These are phyloP conservation scores for Dimargaris cristalligena DNA, from an alignment of 192 early-diverging fungal genomes.

Conservation along the genomic window DNA sequence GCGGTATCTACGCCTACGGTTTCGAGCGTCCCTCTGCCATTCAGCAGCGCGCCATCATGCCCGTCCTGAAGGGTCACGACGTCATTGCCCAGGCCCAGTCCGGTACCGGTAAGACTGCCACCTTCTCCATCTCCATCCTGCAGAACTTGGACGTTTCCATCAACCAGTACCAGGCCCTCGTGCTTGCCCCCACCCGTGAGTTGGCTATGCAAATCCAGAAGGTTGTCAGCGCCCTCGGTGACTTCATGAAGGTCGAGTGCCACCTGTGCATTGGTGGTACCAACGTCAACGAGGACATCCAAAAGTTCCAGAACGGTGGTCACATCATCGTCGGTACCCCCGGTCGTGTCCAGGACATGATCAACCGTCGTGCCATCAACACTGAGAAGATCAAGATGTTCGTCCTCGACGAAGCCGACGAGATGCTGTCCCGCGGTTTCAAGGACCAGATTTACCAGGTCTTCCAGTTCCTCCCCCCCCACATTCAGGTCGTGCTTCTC, in stretches of 20 bases:
- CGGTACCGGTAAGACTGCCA: conserved; percentile 99
- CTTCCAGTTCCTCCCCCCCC: conserved; percentile 76
- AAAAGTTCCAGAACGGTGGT: conserved; percentile 56
- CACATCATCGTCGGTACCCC: conserved; percentile 98
- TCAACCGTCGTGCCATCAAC: conserved; percentile 74
- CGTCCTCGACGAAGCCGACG: conserved; percentile 98
- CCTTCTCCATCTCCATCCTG: conserved; percentile 98
- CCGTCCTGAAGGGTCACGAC: conserved; percentile 87
- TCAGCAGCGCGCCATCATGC: conserved; percentile 92
- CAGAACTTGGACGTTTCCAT: conserved; percentile 71
- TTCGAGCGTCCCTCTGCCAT: conserved; percentile 94
- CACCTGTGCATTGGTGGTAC: conserved; percentile 98
- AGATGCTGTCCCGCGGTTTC: conserved; percentile 97
- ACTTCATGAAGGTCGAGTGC: conserved; percentile 88
- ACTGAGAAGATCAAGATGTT: conserved; percentile 89
- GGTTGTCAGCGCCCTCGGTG: conserved; percentile 85
- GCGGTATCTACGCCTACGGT: conserved; percentile 98
- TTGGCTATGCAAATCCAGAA: conserved; percentile 96
- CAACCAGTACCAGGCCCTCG: conserved; percentile 80
- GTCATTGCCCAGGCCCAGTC: conserved; percentile 99
- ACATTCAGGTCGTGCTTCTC: conserved; percentile 90
- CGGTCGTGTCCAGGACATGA: conserved; percentile 97
- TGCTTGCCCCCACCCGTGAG: conserved; percentile 95
- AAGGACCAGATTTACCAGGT: conserved; percentile 97
- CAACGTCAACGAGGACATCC: conserved; percentile 78